Conservation (phyloP, 768 basidiomycete species). For the Lentinula sp. region DNA sequence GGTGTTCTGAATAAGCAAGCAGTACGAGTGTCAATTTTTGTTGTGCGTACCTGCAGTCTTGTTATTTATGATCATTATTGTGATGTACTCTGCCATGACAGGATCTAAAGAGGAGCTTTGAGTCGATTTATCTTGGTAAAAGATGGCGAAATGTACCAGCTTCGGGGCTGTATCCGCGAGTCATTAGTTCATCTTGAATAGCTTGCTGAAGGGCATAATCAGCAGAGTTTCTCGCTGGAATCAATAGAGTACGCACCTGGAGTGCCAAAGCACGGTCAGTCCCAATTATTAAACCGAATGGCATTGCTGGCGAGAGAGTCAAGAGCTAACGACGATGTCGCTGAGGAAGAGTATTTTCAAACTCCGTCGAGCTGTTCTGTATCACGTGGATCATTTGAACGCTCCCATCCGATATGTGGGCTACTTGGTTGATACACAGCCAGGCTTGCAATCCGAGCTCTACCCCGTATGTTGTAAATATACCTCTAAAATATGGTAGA, state of each 20-base stretch:
- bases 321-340: conserved; percentile 11
- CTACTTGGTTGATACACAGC: neutral
- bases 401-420: no score
- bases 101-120: conserved; percentile 43
- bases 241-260: conserved; percentile 41
- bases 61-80: conserved; percentile 93
- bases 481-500: no score
- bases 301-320: conserved; percentile 31
- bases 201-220: conserved; percentile 46
- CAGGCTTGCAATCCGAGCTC: no score
- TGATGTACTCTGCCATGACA: conserved; percentile 93
- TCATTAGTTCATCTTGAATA: conserved; percentile 77
- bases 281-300: conserved; percentile 72
- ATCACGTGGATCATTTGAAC: neutral
- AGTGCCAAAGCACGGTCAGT: conserved; percentile 70
- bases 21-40: neutral
- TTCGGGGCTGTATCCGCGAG: conserved; percentile 67
- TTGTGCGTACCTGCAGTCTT: conserved; percentile 65
- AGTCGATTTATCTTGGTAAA: conserved; percentile 8
- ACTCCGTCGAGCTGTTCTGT: neutral
- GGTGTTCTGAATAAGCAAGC: conserved; percentile 11
- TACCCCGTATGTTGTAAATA: no score
- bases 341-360: conserved; percentile 17
- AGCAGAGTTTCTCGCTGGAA: neutral
- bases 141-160: conserved; percentile 47